Percentiles rank a stretch among this genome's conserved stretches.
Conservation (phyloP, 768 basidiomycete species). For the Pleurotus tuoliensis region DNA sequence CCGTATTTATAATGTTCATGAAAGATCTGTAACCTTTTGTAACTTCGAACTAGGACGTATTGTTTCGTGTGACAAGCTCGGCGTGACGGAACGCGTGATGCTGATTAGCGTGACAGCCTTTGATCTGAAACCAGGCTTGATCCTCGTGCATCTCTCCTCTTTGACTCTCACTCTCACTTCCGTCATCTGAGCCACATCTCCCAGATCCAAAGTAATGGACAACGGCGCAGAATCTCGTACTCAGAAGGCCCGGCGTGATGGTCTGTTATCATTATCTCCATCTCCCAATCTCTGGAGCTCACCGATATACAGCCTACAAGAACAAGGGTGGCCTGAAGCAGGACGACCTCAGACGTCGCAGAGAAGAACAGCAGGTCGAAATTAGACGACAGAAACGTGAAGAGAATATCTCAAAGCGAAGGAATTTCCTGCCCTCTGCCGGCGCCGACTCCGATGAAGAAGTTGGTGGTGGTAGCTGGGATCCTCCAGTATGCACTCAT, state of each 20-base stretch:
- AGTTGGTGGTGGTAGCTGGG: conserved; percentile 64
- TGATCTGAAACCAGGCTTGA: conserved; percentile 2
- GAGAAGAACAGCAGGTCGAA: conserved; percentile 98
- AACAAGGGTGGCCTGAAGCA: conserved; percentile 85
- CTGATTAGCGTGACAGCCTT: conserved; percentile 5
- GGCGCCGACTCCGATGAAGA: conserved; percentile 92
- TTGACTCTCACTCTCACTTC: conserved; percentile 18
- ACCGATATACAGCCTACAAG: conserved; percentile 73
- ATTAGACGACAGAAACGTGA: conserved; percentile 98
- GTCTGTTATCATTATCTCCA: conserved; percentile 35
- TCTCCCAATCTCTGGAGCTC: conserved; percentile 25
- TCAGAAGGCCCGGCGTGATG: conserved; percentile 70
- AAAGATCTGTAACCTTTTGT: neutral
- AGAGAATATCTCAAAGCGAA: conserved; percentile 96
- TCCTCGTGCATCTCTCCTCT: conserved; percentile 11
- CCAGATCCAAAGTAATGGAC: conserved; percentile 33
- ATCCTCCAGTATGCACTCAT: conserved; percentile 60
- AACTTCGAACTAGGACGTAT: neutral
- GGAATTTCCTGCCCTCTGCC: conserved; percentile 81
- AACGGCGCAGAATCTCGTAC: conserved; percentile 55
- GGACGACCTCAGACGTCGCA: conserved; percentile 91
- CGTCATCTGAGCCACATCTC: conserved; percentile 21
- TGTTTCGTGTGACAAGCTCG: neutral
- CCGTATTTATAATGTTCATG: neutral
- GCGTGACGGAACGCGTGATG: neutral